phyloP scores from a whole-genome alignment of 2,329 filamentous ascomycete genomes.

The Curvularia spicifera region DNA sequence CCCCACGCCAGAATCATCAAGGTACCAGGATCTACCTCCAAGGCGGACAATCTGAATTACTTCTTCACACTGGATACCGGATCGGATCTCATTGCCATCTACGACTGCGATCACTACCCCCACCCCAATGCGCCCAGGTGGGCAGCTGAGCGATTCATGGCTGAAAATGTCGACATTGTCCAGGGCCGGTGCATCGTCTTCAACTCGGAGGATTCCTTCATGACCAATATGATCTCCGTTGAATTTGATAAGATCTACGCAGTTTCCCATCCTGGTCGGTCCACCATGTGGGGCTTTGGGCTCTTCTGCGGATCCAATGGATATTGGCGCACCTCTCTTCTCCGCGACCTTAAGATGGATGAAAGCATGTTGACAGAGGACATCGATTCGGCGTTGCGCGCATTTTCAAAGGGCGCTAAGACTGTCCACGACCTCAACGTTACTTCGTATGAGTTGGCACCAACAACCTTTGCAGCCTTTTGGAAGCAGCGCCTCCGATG shows the following conservation, averaged over 20 bases:
- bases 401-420: slow-evolving; percentile 53
- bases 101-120: slow-evolving; percentile 59
- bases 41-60: slow-evolving; percentile 60
- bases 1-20: slow-evolving; percentile 55
- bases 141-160: slow-evolving; percentile 57
- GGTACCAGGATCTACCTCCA: slow-evolving; percentile 57
- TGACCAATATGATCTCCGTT: slow-evolving; percentile 57
- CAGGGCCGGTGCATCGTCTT: slow-evolving; percentile 59
- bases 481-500: slow-evolving; percentile 60
- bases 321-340: slow-evolving; percentile 56
- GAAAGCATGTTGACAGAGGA: slow-evolving; percentile 59
- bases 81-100: slow-evolving; percentile 57
- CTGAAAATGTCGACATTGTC: slow-evolving; percentile 55
- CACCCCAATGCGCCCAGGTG: slow-evolving; percentile 58
- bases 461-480: slow-evolving; percentile 53
- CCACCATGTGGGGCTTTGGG: slow-evolving; percentile 57
- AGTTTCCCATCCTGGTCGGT: slow-evolving; percentile 57
- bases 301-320: slow-evolving; percentile 59
- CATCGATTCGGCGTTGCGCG: slow-evolving; percentile 58
- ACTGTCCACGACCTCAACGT: slow-evolving; percentile 59
- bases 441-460: slow-evolving; percentile 57
- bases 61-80: slow-evolving; percentile 55
- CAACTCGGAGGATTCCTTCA: slow-evolving; percentile 54
- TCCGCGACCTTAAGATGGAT: slow-evolving; percentile 58
- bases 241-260: slow-evolving; percentile 62